Evolutionary conservation across 371 early-diverging fungal species (phyloP).

Genomic region (Furculomyces boomerangus): DNA sequence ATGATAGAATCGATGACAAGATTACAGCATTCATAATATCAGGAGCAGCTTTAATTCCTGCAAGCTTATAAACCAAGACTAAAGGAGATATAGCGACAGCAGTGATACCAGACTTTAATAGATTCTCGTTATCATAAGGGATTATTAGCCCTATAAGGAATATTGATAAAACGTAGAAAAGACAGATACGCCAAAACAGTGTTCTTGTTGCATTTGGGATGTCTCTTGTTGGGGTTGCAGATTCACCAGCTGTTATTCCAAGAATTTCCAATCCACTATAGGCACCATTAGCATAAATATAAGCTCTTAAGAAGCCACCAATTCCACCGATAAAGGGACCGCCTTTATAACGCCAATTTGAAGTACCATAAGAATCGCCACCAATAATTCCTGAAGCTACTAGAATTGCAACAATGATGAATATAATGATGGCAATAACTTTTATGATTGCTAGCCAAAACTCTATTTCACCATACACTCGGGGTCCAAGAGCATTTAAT

Average conservation of each 20-base stretch:
- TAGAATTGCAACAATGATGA: slow-evolving; percentile 51
- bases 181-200: slow-evolving; percentile 54
- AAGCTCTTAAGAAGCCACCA: slow-evolving; percentile 43
- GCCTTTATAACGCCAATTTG: slow-evolving; percentile 52
- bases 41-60: slow-evolving; percentile 44
- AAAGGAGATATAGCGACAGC: slow-evolving; percentile 41
- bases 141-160: slow-evolving; percentile 48
- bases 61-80: slow-evolving; percentile 45
- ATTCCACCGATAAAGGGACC: slow-evolving; percentile 53
- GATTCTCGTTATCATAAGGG: slow-evolving; percentile 36
- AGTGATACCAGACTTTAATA: slow-evolving; percentile 23
- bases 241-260: slow-evolving; percentile 56
- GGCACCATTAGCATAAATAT: slow-evolving; percentile 62
- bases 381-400: slow-evolving; percentile 46
- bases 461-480: slow-evolving; percentile 53
- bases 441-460: slow-evolving; percentile 53
- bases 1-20: slow-evolving; percentile 44
- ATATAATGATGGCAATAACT: slow-evolving; percentile 42
- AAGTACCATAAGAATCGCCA: slow-evolving; percentile 36
- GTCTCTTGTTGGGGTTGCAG: slow-evolving; percentile 44
- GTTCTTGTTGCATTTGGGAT: slow-evolving; percentile 52
- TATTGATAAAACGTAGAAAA: slow-evolving; percentile 51
- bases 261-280: slow-evolving; percentile 73
- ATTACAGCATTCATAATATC: slow-evolving; percentile 50
- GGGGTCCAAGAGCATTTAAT: slow-evolving; percentile 44